phyloP scores from a whole-genome alignment of 1,284 basidiomycete genomes.

The Pholiota adiposa region DNA sequence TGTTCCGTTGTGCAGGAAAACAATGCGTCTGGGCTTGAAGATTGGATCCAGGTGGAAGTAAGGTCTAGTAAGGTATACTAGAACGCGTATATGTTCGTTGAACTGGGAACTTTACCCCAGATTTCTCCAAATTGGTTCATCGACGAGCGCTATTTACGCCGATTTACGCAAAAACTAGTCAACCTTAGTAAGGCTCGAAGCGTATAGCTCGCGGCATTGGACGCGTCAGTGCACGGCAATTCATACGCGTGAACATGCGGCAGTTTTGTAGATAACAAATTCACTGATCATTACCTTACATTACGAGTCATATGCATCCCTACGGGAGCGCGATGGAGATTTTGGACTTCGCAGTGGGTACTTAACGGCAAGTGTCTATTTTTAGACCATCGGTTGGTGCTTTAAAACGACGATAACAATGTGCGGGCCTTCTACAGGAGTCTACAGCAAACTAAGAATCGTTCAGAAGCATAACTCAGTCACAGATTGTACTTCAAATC shows the following conservation, averaged over 20 bases:
- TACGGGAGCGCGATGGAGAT: too few species aligned
- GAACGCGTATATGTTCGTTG: not conserved
- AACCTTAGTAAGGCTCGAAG: not conserved
- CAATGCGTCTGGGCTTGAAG: not conserved
- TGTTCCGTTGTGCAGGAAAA: not conserved
- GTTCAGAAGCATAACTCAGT: too few species aligned
- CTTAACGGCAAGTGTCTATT: too few species aligned
- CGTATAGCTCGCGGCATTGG: not conserved
- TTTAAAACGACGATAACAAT: too few species aligned
- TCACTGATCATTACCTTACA: too few species aligned
- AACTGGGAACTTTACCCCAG: not conserved
- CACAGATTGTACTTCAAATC: too few species aligned
- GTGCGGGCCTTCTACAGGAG: too few species aligned
- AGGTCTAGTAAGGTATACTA: too few species aligned
- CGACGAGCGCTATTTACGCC: not conserved
- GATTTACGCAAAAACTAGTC: not conserved
- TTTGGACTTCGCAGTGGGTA: too few species aligned
- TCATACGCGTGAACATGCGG: not conserved
- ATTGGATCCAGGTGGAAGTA: not conserved
- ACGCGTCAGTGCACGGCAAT: not conserved
- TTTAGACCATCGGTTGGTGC: too few species aligned
- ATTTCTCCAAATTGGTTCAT: not conserved
- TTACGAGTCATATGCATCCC: too few species aligned
- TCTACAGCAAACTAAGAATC: too few species aligned
- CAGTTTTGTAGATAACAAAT: not conserved